phyloP scores from a whole-genome alignment of 2,329 filamentous ascomycete species.

The Meredithiella fracta region DNA sequence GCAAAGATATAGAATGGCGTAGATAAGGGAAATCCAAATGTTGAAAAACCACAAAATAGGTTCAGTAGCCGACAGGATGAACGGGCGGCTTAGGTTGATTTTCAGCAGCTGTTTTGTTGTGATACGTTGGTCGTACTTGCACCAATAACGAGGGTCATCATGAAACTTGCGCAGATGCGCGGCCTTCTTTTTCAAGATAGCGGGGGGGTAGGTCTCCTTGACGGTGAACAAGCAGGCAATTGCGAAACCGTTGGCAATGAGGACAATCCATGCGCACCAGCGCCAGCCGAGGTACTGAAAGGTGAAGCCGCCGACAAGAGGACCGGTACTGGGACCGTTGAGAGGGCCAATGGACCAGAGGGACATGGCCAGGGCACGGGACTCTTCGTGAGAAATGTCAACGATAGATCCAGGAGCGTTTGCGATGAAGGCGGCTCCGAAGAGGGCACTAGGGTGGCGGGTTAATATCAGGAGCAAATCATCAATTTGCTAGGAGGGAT shows the following conservation, averaged over 20 bases:
- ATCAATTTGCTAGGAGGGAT: conserved; percentile 15
- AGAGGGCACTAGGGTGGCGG: conserved; percentile 34
- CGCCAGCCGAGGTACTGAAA: conserved; percentile 64
- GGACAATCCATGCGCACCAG: conserved; percentile 68
- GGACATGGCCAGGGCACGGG: conserved; percentile 66
- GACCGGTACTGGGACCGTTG: conserved; percentile 42
- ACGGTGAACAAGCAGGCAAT: conserved; percentile 42
- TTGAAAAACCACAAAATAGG: conserved; percentile 63
- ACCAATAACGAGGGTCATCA: conserved; percentile 59
- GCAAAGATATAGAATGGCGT: conserved; percentile 75
- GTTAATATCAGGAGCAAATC: conserved; percentile 17
- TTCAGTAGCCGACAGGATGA: conserved; percentile 61
- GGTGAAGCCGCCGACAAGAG: conserved; percentile 54
- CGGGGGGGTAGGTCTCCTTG: conserved; percentile 62
- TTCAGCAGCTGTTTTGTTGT: conserved; percentile 52
- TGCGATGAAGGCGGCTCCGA: conserved; percentile 63
- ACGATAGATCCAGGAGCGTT: conserved; percentile 71
- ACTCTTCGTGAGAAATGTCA: conserved; percentile 67
- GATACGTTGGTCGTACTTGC: conserved; percentile 57
- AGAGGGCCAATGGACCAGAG: conserved; percentile 73
- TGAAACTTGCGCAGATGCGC: conserved; percentile 48
- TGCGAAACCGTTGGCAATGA: conserved; percentile 52
- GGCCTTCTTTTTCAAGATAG: conserved; percentile 50
- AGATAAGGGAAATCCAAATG: conserved; percentile 63
- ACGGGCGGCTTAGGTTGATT: conserved; percentile 60